A percentile compares a stretch with the other conserved stretches of the same genome.
Conservation (phyloP, 2,329 filamentous ascomycete species). For the Aureobasidium sp. region DNA sequence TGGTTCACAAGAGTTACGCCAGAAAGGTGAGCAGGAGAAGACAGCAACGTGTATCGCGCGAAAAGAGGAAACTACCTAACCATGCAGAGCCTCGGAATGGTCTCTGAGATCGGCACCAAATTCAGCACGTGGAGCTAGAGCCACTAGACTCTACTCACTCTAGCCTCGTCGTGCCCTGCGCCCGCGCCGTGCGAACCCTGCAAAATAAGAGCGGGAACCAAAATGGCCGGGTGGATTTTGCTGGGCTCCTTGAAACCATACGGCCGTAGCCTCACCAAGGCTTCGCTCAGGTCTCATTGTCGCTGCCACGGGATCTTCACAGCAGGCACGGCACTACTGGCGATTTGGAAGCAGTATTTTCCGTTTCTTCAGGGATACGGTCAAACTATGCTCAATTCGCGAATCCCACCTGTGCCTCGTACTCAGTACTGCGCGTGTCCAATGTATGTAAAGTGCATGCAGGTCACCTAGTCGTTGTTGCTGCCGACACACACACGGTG, state of each 20-base stretch:
- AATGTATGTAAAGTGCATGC: not conserved
- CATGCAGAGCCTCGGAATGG: constrained; percentile 16
- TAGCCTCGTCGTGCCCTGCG: constrained; percentile 14
- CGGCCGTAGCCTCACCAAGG: constrained; percentile 12
- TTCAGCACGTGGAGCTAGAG: constrained; percentile 9
- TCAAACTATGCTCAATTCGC: too few relatives aligned
- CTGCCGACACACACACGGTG: not conserved
- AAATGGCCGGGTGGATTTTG: constrained; percentile 1
- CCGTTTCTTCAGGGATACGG: not conserved
- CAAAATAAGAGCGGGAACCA: constrained; percentile 16
- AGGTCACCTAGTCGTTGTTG: not conserved
- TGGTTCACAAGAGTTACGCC: constrained; percentile 12
- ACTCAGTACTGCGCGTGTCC: not conserved
- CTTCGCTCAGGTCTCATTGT: constrained; percentile 9
- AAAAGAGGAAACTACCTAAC: constrained; percentile 11
- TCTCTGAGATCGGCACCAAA: constrained; percentile 13
- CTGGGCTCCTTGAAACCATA: constrained; percentile 10
- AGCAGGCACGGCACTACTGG: constrained; percentile 2
- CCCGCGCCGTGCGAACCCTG: constrained; percentile 9
- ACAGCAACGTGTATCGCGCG: constrained; percentile 12
- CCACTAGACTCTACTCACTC: too few relatives aligned
- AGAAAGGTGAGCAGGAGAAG: constrained; percentile 5
- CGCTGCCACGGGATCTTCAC: constrained; percentile 5
- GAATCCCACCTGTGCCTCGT: not conserved
- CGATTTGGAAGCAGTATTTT: constrained; percentile 5